Percentiles rank a stretch among this genome's conserved stretches.
Conservation (phyloP, 352 stramenopile genomes). For the Pythium plurisporium region DNA sequence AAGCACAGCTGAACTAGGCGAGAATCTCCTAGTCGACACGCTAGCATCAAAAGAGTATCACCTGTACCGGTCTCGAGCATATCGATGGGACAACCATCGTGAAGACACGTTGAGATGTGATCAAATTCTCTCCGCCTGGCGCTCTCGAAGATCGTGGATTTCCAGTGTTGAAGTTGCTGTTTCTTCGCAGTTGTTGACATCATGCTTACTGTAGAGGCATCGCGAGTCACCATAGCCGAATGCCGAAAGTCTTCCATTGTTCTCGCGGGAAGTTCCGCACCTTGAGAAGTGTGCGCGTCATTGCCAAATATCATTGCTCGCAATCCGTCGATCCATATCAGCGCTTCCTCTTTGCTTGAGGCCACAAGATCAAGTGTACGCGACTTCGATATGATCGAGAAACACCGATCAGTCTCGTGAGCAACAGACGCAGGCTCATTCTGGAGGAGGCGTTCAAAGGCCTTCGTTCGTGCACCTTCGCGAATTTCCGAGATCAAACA, state of each 20-base stretch:
- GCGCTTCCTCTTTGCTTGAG: slow-evolving; percentile 74
- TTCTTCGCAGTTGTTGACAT: slow-evolving; percentile 28
- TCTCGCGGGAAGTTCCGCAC: slow-evolving; percentile 22
- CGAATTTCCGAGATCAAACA: slow-evolving; percentile 50
- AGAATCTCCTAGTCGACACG: slow-evolving; percentile 57
- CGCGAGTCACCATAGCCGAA: slow-evolving; percentile 34
- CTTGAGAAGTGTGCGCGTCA: neutral
- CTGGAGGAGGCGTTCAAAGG: slow-evolving; percentile 50
- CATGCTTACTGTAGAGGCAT: slow-evolving; percentile 1
- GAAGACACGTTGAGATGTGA: slow-evolving; percentile 42
- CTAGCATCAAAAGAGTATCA: slow-evolving; percentile 79
- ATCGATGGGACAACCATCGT: slow-evolving; percentile 72
- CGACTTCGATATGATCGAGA: slow-evolving; percentile 58
- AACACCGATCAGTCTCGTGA: slow-evolving; percentile 48
- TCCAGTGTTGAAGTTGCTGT: slow-evolving; percentile 45
- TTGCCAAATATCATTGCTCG: slow-evolving; percentile 34
- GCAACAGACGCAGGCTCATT: slow-evolving; percentile 36
- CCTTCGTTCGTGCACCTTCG: slow-evolving; percentile 49
- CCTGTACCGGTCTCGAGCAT: slow-evolving; percentile 63
- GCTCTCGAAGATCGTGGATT: slow-evolving; percentile 53
- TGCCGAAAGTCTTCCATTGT: slow-evolving; percentile 47
- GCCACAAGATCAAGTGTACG: slow-evolving; percentile 72
- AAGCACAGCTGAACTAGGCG: slow-evolving; percentile 69
- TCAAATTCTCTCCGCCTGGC: slow-evolving; percentile 38
- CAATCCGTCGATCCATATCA: slow-evolving; percentile 51